Evolutionary conservation across 1,284 basidiomycete species (phyloP).

Genomic region (Mycosarcoma mackinlayi): DNA sequence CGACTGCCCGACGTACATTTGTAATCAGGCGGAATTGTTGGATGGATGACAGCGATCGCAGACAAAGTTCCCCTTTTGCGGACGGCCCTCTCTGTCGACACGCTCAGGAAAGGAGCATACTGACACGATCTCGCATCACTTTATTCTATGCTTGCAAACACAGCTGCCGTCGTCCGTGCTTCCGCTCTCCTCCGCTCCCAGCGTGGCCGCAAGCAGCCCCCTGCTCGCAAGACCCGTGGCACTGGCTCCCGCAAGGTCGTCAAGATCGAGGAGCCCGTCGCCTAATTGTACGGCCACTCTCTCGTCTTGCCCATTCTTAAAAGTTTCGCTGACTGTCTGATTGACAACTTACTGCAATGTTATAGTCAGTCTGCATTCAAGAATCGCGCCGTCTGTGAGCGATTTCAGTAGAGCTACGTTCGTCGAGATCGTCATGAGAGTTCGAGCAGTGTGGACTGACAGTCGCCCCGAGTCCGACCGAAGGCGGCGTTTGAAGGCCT

Average conservation of each 20-base stretch:
- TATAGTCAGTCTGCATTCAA: conserved; percentile 15
- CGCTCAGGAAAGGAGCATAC: conserved; percentile 1
- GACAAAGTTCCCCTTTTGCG: too few relatives aligned
- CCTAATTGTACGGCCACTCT: conserved; percentile 22
- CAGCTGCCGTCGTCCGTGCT: conserved; percentile 64
- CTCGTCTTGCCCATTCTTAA: conserved; percentile 3
- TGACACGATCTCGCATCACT: conserved; percentile 10
- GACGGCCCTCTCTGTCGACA: too few relatives aligned
- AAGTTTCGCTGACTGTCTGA: conserved; percentile 6
- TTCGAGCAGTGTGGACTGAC: too few relatives aligned
- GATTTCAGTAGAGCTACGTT: too few relatives aligned
- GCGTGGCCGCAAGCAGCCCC: conserved; percentile 49
- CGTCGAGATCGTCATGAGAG: too few relatives aligned
- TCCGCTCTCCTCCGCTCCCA: conserved; percentile 62
- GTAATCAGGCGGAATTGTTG: not conserved
- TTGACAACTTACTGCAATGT: conserved; percentile 12
- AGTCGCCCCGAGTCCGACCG: too few relatives aligned
- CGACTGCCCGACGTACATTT: conserved; percentile 41
- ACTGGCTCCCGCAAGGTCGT: conserved; percentile 47
- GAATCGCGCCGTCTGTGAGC: not conserved
- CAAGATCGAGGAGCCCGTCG: conserved; percentile 38
- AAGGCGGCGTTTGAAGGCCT: too few relatives aligned
- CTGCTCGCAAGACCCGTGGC: conserved; percentile 50
- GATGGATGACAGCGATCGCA: not conserved
- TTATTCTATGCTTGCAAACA: not conserved